Percentiles rank a stretch among this genome's conserved stretches.
phyloP scores from a whole-genome alignment of 768 basidiomycete genomes.

The Leccinellum rugosiceps region DNA sequence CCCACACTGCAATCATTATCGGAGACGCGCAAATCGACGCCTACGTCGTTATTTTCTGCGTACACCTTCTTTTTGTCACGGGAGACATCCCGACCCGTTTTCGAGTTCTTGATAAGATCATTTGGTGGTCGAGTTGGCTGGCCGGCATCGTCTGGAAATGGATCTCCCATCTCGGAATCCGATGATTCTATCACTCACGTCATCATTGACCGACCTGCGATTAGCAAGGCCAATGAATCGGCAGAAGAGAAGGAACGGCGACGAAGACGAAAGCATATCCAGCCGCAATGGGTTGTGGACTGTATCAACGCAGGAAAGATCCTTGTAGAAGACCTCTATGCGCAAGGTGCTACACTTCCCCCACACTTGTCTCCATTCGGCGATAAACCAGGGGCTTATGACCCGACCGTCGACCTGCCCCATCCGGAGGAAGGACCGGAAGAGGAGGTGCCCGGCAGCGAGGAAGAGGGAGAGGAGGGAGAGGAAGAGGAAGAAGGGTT shows the following conservation, averaged over 20 bases:
- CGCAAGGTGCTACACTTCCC: conserved; percentile 81
- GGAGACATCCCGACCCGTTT: conserved; percentile 85
- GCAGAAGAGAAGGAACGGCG: conserved; percentile 59
- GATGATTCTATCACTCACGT: conserved; percentile 92
- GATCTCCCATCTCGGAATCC: conserved; percentile 73
- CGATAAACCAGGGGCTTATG: conserved; percentile 73
- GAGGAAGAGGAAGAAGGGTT: conserved; percentile 27
- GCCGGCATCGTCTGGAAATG: conserved; percentile 76
- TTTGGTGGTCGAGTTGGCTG: conserved; percentile 93
- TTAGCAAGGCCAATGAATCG: conserved; percentile 46
- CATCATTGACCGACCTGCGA: conserved; percentile 84
- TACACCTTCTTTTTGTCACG: conserved; percentile 93
- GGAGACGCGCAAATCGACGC: conserved; percentile 52
- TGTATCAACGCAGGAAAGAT: conserved; percentile 87
- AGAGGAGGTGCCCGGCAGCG: conserved; percentile 30
- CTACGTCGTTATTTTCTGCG: conserved; percentile 70
- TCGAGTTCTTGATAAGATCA: conserved; percentile 90
- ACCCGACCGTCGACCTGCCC: conserved; percentile 46
- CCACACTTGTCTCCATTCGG: conserved; percentile 97
- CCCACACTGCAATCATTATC: conserved; percentile 69
- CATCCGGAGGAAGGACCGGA: conserved; percentile 20
- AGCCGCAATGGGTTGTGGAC: conserved; percentile 98
- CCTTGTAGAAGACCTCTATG: conserved; percentile 81
- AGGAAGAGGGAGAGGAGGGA: conserved; percentile 24
- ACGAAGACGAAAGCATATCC: conserved; percentile 78